Conservation (phyloP, 1,139 yeast genomes). For the Sugiyamaella novakii region DNA sequence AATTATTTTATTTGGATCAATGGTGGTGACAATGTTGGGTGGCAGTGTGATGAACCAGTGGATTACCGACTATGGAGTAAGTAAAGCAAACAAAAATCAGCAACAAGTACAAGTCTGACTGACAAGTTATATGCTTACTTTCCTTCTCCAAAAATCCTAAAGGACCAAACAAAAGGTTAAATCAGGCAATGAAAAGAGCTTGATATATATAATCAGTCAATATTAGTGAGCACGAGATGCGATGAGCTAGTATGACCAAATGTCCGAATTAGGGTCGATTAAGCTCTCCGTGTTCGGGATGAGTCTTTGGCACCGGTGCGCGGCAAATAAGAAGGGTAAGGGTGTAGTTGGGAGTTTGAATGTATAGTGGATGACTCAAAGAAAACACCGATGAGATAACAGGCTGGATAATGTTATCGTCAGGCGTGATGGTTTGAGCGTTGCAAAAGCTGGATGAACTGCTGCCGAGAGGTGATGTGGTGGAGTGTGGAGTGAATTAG, state of each 20-base stretch:
- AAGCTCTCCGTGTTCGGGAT: not conserved
- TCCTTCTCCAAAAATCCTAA: not conserved
- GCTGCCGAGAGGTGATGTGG: too few species aligned
- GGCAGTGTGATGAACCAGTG: not conserved
- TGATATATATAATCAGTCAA: too few species aligned
- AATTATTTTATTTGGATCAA: not conserved
- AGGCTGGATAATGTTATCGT: too few species aligned
- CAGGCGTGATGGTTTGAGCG: too few species aligned
- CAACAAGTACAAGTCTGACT: too few species aligned
- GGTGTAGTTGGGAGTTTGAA: not conserved
- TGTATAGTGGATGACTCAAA: conserved; percentile 6
- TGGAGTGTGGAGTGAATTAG: too few species aligned
- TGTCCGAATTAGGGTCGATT: not conserved
- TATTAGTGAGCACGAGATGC: not conserved
- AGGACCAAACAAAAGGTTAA: too few species aligned
- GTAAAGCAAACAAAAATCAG: too few species aligned
- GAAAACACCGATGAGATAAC: not conserved
- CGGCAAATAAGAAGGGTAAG: not conserved
- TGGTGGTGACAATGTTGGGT: not conserved
- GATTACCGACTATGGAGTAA: too few species aligned
- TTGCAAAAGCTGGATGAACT: too few species aligned
- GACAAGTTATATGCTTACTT: not conserved
- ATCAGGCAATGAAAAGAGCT: conserved; percentile 9
- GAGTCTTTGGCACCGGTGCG: not conserved
- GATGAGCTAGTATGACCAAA: not conserved